Base-by-base conservation (phyloP, 139 green algal species). In the Tetradesmus obliquus region DNA sequence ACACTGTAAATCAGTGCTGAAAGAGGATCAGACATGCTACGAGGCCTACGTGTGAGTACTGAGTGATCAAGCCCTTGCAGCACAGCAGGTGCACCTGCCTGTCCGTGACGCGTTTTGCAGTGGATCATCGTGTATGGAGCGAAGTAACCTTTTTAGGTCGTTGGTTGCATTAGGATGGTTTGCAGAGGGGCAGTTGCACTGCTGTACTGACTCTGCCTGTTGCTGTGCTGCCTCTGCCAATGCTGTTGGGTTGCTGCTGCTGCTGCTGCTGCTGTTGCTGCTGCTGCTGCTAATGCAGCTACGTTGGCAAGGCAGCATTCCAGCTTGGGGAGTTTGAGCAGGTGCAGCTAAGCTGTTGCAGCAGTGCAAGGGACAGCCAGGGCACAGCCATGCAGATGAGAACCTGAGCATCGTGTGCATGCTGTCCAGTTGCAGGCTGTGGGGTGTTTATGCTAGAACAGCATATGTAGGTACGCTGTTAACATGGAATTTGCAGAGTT, bases 1-100 rank as follows among this genome's bases (percentile, higher is more conserved):
- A n/a, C 88, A 95, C 60, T 97, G 95, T 93, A 97, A 97, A 82
- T 93, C 88, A 15, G 93, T 93, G 2, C 89, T 97, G 2, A 93
- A 93, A 51, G 87, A 94, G 19, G 95, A 97, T 86, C 93, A 91
- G 53, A 22, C 20, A 0, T 96, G 91, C 91, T 96, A 95, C 51
- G 95, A 97, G 1, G 95, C 96, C 0, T 96, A 94, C 71, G 82
- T 97, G 95, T 97, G 84, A 92, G 94, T 90, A 83, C 94, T 97
- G 84, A 91, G 94, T 91, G 62, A 72, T 32, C 71, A 89, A 15
- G 32, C 32, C 45, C 45, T 10, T n/a, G 62, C 69, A 10, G 22
- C 84, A 17, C 22, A 69, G 32, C 20, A 20, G 5, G 6, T 5
- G 55, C 19, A 71, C 81, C 20, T 32, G 17, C 82, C 19, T 55